A percentile compares a stretch with the other conserved stretches of the same genome.
phyloP scores from a whole-genome alignment of 116 monocot genomes.

The Thalassia testudinum region DNA sequence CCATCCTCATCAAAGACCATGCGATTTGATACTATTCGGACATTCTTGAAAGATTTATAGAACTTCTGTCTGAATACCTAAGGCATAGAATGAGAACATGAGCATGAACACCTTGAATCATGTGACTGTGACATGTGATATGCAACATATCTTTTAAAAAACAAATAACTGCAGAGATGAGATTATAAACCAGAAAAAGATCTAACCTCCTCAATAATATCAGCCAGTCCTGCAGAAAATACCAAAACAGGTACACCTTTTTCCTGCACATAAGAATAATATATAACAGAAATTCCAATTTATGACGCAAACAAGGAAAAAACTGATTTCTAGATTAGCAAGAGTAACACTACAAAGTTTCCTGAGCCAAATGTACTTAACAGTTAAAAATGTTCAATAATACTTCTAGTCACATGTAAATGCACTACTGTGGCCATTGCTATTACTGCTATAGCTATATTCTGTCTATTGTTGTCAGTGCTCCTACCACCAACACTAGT shows the following conservation, averaged over 20 bases:
- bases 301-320: neutral
- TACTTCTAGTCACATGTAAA: too few species aligned
- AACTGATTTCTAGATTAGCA: neutral
- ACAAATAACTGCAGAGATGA: too few species aligned
- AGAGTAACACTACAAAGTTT: neutral
- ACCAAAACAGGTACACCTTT: slow-evolving; percentile 59
- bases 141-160: neutral
- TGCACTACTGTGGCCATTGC: too few species aligned
- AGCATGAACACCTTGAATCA: neutral
- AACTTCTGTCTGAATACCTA: slow-evolving; percentile 87
- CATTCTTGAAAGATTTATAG: slow-evolving; percentile 58
- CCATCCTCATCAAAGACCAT: slow-evolving; percentile 63
- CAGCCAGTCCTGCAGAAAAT: slow-evolving; percentile 84
- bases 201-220: slow-evolving; percentile 76
- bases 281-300: neutral
- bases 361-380: neutral
- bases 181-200: neutral
- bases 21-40: slow-evolving; percentile 71
- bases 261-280: too few species aligned
- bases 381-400: neutral
- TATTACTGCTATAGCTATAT: too few species aligned
- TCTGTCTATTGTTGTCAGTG: too few species aligned
- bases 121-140: neutral
- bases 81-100: slow-evolving; percentile 1
- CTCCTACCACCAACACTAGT: too few species aligned